Evolutionary conservation across 2,329 filamentous ascomycete species (phyloP), one percentile per base, ranked within the genome.

Genomic region (Drechmeria coniospora): DNA sequence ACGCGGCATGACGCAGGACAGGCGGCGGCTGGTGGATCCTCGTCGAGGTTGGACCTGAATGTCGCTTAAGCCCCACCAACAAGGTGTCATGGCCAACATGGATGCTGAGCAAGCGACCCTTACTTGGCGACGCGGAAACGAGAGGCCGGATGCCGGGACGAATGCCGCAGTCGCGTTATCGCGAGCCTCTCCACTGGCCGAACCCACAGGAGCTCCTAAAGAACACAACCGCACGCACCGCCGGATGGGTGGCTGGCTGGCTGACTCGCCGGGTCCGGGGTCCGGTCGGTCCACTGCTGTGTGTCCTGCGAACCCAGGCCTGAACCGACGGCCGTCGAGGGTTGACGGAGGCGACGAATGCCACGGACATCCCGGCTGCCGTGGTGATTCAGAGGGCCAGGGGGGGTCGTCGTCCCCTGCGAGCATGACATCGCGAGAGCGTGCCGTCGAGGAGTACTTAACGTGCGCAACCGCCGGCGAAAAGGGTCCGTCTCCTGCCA

Each of bases 121-220:
- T n/a, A n/a, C n/a, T n/a, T 42, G 41, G 38, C 42, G 36, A 40
- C 38, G 39, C 36, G 36, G 40, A 38, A 42, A 40, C 23, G 32
- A 39, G 43, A 40, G 21, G 42, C 39, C 46, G 37, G 43, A 39
- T n/a, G 33, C 34, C 29, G 21, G 29, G 41, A 38, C 37, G 42
- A 47, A 49, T 49, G 36, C 39, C 45, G 42, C 44, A 46, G 34
- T 24, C 30, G 33, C 31, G 37, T 44, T 42, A 44, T 47, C 40
- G 36, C 31, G 23, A 35, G 25, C 23, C 35, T 40, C 33, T 39
- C 42, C 40, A 40, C 43, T 32, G 12, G 15, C 24, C n/a, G 23
- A 25, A 20, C 31, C 39, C 38, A 40, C 41, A 18, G 25, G 25
- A 28, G 29, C 31, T 30, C 37, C 31, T 32, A 22, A 36, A 24